phyloP scores from a whole-genome alignment of 1,284 basidiomycete genomes.

The Ceratorhiza oryzae-sativae region DNA sequence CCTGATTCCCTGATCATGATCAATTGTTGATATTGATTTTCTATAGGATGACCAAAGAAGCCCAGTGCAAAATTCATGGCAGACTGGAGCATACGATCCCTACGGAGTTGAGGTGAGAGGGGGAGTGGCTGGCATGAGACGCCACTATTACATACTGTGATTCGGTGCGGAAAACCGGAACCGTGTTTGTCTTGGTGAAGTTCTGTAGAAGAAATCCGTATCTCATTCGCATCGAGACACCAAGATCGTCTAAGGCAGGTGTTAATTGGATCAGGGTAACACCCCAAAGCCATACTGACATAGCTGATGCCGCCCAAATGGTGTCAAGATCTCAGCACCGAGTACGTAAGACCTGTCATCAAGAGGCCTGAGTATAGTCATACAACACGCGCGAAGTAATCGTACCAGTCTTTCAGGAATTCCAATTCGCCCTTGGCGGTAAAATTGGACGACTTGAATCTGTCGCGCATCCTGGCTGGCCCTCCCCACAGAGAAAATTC shows the following conservation, averaged over 20 bases:
- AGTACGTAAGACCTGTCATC: constrained; percentile 53
- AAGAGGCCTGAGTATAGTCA: not conserved
- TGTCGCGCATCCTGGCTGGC: not conserved
- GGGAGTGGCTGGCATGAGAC: not conserved
- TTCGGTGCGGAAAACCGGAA: constrained; percentile 88
- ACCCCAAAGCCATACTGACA: constrained; percentile 46
- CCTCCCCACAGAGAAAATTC: not conserved
- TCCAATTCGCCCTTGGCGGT: constrained; percentile 50
- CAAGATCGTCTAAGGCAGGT: constrained; percentile 39
- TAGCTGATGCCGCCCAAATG: constrained; percentile 56
- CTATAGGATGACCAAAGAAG: constrained; percentile 83
- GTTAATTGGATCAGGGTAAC: not conserved
- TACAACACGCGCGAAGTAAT: not conserved
- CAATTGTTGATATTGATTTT: constrained; percentile 81
- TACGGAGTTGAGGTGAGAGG: constrained; percentile 43
- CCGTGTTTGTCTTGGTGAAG: constrained; percentile 65
- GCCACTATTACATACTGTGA: constrained; percentile 72
- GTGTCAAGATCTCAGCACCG: constrained; percentile 57
- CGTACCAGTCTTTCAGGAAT: constrained; percentile 56
- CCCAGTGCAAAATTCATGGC: constrained; percentile 85
- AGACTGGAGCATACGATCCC: constrained; percentile 83
- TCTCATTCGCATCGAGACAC: constrained; percentile 43
- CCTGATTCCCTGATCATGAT: constrained; percentile 73
- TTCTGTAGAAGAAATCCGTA: constrained; percentile 59
- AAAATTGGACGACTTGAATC: constrained; percentile 43